Base-by-base conservation (phyloP, 805 yeast species). In the Kluyveromyces nonfermentans region DNA sequence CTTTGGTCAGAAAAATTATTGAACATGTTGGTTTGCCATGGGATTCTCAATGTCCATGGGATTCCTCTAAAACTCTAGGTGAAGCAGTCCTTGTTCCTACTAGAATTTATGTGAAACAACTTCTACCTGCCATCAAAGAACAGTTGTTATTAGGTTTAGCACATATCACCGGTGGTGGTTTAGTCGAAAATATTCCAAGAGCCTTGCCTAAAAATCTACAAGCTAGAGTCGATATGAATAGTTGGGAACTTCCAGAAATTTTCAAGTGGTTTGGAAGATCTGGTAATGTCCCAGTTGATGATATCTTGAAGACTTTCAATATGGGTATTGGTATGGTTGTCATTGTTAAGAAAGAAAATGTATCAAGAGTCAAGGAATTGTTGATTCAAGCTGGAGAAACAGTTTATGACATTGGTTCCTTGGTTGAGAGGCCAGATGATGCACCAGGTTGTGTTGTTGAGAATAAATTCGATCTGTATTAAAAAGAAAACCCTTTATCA, bases 141-240 rank as follows among this genome's bases (percentile, higher is more conserved):
- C 80, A 73, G 30, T 67, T 84, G 45, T 60, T 90, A 39, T 71
- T 88, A 44, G 99, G 97, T 46, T 74, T 93, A 60, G 96, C 98
- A 2, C 95, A 93, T 59, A 93, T 93, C 58, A 93, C 99, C 19
- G 99, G 99, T 49, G 99, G 99, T 64, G 99, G 99, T 42, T 72
- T 93, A 43, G 82, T 93, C 22, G 99, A 93, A 66, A 93, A 93
- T 65, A 80, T 90, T 46, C 99, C 99, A 43, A 79, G 99, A 62
- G 93, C 95, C 16, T 72, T 93, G 49, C 98, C 98, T 46, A 67
- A 76, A 46, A 65, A 78, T 54, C 70, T 93, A 49, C 80, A 82
- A 55, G 98, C 97, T 12, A 71, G 71, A 51, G 77, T 93, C 41
- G 96, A 90, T 63, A 80, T 84, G 60, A 68, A 67, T 44, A 68